Conservation (phyloP, 2,329 filamentous ascomycete genomes). For the Penicillium sp. region DNA sequence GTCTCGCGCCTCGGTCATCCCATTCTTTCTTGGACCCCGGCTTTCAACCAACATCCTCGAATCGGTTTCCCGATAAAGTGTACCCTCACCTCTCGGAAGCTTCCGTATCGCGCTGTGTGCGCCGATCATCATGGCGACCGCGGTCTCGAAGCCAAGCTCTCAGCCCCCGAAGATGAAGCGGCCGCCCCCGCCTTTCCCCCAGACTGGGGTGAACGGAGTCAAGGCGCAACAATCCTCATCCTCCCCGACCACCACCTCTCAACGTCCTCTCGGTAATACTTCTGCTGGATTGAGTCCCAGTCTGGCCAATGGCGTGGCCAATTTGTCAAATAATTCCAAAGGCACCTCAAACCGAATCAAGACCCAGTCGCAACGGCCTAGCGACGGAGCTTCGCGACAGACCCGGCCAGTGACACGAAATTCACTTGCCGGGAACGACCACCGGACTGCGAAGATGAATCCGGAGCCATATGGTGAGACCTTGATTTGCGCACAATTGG, state of each 20-base stretch:
- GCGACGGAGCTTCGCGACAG: conserved; percentile 41
- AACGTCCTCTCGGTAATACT: conserved; percentile 57
- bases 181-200: conserved; percentile 68
- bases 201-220: conserved; percentile 65
- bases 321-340: conserved; percentile 34
- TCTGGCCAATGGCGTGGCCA: conserved; percentile 44
- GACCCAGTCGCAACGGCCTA: conserved; percentile 59
- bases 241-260: conserved; percentile 61
- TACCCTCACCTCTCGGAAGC: conserved; percentile 26
- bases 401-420: conserved; percentile 45
- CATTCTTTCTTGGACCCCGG: conserved; percentile 46
- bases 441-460: conserved; percentile 45
- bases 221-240: conserved; percentile 65
- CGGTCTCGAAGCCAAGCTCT: conserved; percentile 51
- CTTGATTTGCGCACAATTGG: conserved; percentile 3
- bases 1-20: conserved; percentile 51
- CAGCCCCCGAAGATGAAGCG: conserved; percentile 69
- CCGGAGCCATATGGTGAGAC: conserved; percentile 55
- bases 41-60: conserved; percentile 37
- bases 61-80: conserved; percentile 36
- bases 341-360: conserved; percentile 59
- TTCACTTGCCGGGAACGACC: conserved; percentile 39
- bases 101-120: conserved; percentile 28
- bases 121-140: conserved; percentile 50
- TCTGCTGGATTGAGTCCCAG: conserved; percentile 52